A percentile compares a stretch with the other conserved stretches of the same genome.
Conservation (phyloP, 805 yeast genomes). For the Huiozyma naganishii region DNA sequence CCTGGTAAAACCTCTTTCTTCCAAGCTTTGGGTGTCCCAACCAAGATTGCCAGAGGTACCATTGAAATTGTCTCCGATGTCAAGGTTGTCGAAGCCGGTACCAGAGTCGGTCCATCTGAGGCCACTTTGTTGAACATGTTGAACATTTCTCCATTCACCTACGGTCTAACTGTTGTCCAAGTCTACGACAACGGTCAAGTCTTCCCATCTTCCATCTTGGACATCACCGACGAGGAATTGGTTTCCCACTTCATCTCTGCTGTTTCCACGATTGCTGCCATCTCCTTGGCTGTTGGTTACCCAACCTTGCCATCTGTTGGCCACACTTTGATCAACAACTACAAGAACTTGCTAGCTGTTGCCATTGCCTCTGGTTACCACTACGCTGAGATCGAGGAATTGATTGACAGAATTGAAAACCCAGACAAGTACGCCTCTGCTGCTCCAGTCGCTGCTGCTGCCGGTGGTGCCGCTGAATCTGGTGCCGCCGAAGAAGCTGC, state of each 20-base stretch:
- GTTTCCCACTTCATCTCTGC: slow-evolving; percentile 87
- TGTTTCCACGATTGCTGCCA: slow-evolving; percentile 83
- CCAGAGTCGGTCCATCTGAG: slow-evolving; percentile 97
- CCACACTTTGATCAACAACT: slow-evolving; percentile 97
- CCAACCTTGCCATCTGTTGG: slow-evolving; percentile 99
- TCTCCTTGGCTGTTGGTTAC: slow-evolving; percentile 96
- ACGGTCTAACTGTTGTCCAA: slow-evolving; percentile 93
- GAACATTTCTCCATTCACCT: slow-evolving; percentile 99
- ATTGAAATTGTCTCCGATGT: slow-evolving; percentile 97
- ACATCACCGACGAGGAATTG: slow-evolving; percentile 96
- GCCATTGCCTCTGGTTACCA: slow-evolving; percentile 98
- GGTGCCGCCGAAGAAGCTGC: slow-evolving; percentile 65
- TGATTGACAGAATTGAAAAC: slow-evolving; percentile 99
- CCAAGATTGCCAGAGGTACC: slow-evolving; percentile 99
- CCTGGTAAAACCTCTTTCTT: slow-evolving; percentile 99
- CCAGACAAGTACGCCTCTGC: slow-evolving; percentile 99
- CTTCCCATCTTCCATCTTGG: slow-evolving; percentile 94
- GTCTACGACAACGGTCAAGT: slow-evolving; percentile 98
- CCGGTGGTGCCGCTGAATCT: slow-evolving; percentile 46
- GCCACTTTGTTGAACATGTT: slow-evolving; percentile 98
- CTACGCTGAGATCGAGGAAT: slow-evolving; percentile 97
- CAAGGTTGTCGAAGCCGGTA: slow-evolving; percentile 79
- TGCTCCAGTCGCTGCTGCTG: slow-evolving; percentile 93
- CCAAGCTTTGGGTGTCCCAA: slow-evolving; percentile 99
- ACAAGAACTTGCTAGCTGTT: slow-evolving; percentile 96